phyloP scores from a whole-genome alignment of 1,139 yeast genomes.

The Pichia kudriavzevii region DNA sequence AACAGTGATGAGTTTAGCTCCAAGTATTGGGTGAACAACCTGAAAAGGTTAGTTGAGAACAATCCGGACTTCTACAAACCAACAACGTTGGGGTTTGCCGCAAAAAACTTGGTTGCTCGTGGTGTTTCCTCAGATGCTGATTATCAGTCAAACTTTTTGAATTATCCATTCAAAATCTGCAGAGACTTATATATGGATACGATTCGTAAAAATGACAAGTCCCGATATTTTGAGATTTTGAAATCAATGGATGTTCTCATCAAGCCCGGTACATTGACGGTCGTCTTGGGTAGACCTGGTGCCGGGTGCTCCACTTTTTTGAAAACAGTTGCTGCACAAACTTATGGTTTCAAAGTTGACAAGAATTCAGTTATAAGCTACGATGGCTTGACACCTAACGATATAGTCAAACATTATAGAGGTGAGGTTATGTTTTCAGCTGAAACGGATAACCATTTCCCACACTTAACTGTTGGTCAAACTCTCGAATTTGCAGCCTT shows the following conservation, averaged over 20 bases:
- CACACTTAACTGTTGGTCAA: conserved; percentile 38
- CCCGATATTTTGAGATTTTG: conserved; percentile 30
- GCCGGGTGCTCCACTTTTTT: conserved; percentile 45
- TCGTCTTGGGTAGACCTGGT: conserved; percentile 50
- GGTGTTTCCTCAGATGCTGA: conserved; percentile 78
- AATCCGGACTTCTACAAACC: conserved; percentile 55
- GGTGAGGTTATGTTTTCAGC: conserved; percentile 38
- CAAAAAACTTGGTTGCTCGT: conserved; percentile 58
- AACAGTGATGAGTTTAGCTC: conserved; percentile 1
- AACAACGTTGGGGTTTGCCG: conserved; percentile 60
- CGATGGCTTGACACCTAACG: conserved; percentile 50
- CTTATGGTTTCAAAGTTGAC: conserved; percentile 21
- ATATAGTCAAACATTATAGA: conserved; percentile 42
- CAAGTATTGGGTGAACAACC: conserved; percentile 3
- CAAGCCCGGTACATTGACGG: conserved; percentile 44
- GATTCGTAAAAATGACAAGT: conserved; percentile 15
- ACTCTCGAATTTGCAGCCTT: conserved; percentile 39
- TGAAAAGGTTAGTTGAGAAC: conserved; percentile 12
- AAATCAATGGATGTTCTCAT: conserved; percentile 37
- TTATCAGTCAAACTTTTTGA: conserved; percentile 69
- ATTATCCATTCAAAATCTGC: conserved; percentile 28
- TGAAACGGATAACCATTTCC: conserved; percentile 38
- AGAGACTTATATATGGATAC: conserved; percentile 14
- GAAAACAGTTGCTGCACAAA: conserved; percentile 30
- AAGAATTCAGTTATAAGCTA: conserved; percentile 33